A percentile compares a stretch with the other conserved stretches of the same genome.
Evolutionary conservation across 352 stramenopile genomes (phyloP).

Genomic region (Globisporangium yorkense): DNA sequence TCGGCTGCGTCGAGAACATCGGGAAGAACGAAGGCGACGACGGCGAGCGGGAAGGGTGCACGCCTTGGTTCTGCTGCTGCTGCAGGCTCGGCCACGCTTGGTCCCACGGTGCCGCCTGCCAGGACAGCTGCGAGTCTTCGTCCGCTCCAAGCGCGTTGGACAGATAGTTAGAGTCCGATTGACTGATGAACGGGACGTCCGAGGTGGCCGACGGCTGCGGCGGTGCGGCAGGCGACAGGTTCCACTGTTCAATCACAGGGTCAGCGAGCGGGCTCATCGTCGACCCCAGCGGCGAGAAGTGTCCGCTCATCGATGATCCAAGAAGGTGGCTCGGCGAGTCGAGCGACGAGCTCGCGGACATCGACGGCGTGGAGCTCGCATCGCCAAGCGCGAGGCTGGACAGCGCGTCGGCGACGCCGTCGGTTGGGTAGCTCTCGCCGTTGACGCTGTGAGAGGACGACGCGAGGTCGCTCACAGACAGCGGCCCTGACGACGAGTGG

Average conservation of each 20-base stretch:
- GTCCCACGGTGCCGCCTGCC: constrained; percentile 47
- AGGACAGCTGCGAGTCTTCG: constrained; percentile 33
- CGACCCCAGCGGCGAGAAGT: constrained; percentile 51
- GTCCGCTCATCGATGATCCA: constrained; percentile 21
- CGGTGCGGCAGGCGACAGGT: constrained; percentile 48
- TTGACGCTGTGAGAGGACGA: constrained; percentile 26
- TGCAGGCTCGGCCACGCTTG: constrained; percentile 46
- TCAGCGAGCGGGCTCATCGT: constrained; percentile 48
- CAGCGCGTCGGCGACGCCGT: constrained; percentile 58
- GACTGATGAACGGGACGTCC: constrained; percentile 36
- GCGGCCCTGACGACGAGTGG: constrained; percentile 6
- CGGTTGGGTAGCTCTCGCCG: constrained; percentile 26
- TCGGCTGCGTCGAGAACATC: constrained; percentile 39
- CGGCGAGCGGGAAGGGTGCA: constrained; percentile 31
- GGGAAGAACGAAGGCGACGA: constrained; percentile 41
- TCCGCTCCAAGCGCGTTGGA: constrained; percentile 32
- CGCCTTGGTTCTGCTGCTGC: constrained; percentile 21
- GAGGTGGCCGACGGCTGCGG: constrained; percentile 25
- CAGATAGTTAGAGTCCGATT: constrained; percentile 42
- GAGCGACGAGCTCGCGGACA: constrained; percentile 47
- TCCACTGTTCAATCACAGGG: constrained; percentile 77
- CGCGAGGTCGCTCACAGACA: constrained; percentile 14
- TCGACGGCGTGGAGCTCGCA: constrained; percentile 31
- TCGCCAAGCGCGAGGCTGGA: constrained; percentile 67
- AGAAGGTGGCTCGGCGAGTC: constrained; percentile 52